Conservation (phyloP, 192 early-diverging fungal species). For the Coemansia sp. region DNA sequence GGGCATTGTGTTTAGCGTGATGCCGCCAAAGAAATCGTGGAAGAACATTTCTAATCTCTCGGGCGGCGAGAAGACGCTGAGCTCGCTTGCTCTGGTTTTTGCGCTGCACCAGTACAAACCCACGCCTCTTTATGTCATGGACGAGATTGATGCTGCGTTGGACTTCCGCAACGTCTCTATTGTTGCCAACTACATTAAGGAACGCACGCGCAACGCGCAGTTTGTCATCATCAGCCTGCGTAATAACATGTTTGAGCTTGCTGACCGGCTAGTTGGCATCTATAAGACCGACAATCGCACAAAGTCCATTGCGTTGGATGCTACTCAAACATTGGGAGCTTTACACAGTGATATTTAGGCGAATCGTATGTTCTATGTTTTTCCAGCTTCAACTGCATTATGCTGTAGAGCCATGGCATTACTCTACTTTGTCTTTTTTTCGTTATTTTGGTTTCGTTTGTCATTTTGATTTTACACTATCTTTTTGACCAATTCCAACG, state of each 20-base stretch:
- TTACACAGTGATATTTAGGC: constrained; percentile 8
- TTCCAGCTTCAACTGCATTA: neutral
- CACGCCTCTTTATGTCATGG: constrained; percentile 99
- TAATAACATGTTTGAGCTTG: constrained; percentile 99
- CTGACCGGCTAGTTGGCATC: constrained; percentile 96
- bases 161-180: constrained; percentile 99
- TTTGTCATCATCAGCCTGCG: constrained; percentile 98
- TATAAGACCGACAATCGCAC: constrained; percentile 95
- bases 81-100: constrained; percentile 98
- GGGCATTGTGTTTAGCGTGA: constrained; percentile 96
- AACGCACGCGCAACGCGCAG: constrained; percentile 94
- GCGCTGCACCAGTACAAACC: constrained; percentile 99
- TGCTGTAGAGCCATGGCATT: neutral
- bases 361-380: neutral
- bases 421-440: neutral
- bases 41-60: constrained; percentile 98
- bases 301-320: constrained; percentile 62
- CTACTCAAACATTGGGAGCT: constrained; percentile 30
- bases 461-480: neutral
- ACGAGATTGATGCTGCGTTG: constrained; percentile 98
- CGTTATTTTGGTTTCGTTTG: neutral
- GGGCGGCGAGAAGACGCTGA: constrained; percentile 99
- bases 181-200: constrained; percentile 98
- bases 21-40: constrained; percentile 99
- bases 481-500: neutral